A percentile compares a stretch with the other conserved stretches of the same genome.
These are phyloP conservation scores for Meripilus lineatus DNA, from an alignment of 1,284 basidiomycete genomes.

Conservation along the genomic window DNA sequence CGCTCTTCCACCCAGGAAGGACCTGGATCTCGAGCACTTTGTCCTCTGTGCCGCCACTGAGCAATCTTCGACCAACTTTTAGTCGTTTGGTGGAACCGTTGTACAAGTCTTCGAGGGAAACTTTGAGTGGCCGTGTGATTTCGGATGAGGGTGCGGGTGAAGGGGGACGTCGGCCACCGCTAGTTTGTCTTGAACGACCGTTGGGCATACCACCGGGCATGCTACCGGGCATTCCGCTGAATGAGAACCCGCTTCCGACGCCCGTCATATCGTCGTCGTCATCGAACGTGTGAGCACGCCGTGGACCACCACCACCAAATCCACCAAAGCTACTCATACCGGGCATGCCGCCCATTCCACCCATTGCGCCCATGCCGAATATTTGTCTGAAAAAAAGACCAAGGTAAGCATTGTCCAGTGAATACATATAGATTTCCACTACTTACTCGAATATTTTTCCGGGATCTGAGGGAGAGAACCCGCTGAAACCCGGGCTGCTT, in stretches of 20 bases:
- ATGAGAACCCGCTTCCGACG: constrained; percentile 30
- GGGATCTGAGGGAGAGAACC: constrained; percentile 79
- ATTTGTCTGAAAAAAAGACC: constrained; percentile 48
- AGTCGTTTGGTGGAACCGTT: constrained; percentile 85
- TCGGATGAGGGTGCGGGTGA: constrained; percentile 39
- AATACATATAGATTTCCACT: not conserved
- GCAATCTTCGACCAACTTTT: constrained; percentile 79
- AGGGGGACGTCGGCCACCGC: constrained; percentile 13
- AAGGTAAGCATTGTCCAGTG: constrained; percentile 17
- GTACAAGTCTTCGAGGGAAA: constrained; percentile 93
- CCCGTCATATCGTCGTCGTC: constrained; percentile 50
- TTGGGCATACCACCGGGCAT: constrained; percentile 36
- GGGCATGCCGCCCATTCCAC: constrained; percentile 37
- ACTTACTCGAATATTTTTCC: constrained; percentile 85
- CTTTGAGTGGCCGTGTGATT: constrained; percentile 80
- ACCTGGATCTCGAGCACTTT: constrained; percentile 90
- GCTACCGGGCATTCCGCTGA: constrained; percentile 44
- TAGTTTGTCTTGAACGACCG: constrained; percentile 5
- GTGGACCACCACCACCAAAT: constrained; percentile 28
- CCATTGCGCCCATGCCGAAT: constrained; percentile 47
- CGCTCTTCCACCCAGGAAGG: constrained; percentile 82
- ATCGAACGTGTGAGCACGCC: constrained; percentile 32
- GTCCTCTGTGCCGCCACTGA: constrained; percentile 77
- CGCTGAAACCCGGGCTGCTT: constrained; percentile 43
- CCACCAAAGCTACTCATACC: constrained; percentile 37